A percentile compares a stretch with the other conserved stretches of the same genome.
These are phyloP conservation scores for Neocucurbitaria cava DNA, from an alignment of 2,329 filamentous ascomycete genomes.

Conservation along the genomic window DNA sequence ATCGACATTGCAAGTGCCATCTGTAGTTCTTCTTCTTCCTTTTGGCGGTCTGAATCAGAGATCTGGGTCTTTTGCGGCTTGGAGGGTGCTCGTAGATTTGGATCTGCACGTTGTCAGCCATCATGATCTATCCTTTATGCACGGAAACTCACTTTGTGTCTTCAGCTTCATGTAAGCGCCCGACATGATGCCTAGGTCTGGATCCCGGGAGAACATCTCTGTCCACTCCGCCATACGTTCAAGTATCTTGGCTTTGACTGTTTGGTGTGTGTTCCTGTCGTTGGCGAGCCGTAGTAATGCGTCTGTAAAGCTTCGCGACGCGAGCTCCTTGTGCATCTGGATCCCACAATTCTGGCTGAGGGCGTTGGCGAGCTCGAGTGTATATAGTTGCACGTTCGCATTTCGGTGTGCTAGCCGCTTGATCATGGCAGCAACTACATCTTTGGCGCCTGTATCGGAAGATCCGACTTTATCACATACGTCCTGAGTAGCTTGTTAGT, in stretches of 20 bases:
- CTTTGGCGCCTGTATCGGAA: slow-evolving; percentile 70
- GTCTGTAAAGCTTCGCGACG: slow-evolving; percentile 92
- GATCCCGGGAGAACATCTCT: slow-evolving; percentile 88
- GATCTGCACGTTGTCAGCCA: slow-evolving; percentile 66
- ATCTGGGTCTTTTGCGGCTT: slow-evolving; percentile 93
- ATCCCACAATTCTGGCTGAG: slow-evolving; percentile 91
- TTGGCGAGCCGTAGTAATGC: slow-evolving; percentile 87
- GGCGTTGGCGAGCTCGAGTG: slow-evolving; percentile 86
- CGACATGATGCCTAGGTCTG: slow-evolving; percentile 96
- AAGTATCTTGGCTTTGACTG: slow-evolving; percentile 96
- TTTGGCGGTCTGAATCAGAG: slow-evolving; percentile 86
- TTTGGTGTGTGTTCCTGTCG: slow-evolving; percentile 93
- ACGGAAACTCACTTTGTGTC: slow-evolving; percentile 60
- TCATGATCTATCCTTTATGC: background rate
- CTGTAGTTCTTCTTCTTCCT: slow-evolving; percentile 96
- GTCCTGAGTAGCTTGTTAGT: slow-evolving; percentile 51
- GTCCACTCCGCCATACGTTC: slow-evolving; percentile 97
- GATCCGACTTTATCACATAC: slow-evolving; percentile 66
- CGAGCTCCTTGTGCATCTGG: slow-evolving; percentile 85
- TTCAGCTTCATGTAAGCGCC: slow-evolving; percentile 91
- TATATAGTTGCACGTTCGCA: slow-evolving; percentile 95
- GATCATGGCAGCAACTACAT: slow-evolving; percentile 88
- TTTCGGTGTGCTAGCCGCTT: slow-evolving; percentile 91
- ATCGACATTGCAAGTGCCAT: slow-evolving; percentile 93
- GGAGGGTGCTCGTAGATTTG: slow-evolving; percentile 86